Evolutionary conservation across 768 basidiomycete species (phyloP), one percentile per base, ranked within the genome.

Genomic region (Leccinum olivaceopallidum): DNA sequence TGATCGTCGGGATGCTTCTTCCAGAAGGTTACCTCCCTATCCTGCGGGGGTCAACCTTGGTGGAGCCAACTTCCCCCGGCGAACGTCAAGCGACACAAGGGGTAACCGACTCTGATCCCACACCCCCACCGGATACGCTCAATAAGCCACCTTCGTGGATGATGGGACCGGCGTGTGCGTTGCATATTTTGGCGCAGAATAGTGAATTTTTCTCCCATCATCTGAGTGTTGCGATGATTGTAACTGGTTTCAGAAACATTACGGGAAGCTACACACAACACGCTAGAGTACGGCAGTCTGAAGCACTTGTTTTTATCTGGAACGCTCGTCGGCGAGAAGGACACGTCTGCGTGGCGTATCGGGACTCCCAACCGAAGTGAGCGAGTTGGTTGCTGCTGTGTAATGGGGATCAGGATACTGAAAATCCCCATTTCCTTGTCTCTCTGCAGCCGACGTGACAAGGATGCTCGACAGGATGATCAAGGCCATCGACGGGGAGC

Each of bases 331-430:
- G 28, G 28, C 18, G 63, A 62, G 2, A 13, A n/a, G 9, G 60
- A 71, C 10, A 69, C 67, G 10, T 47, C 60, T 6, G 18, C 57
- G 3, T 70, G 61, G 67, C 54, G 36, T 6, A 30, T 70, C 34
- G 13, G 18, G 24, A 70, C 64, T 2, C 69, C 69, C 44, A 68
- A 63, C 8, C 56, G 61, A 56, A 18, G 69, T 70, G 6, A 26
- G 59, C 4, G 5, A 1, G 10, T 42, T n/a, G 39, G 42, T 44
- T 44, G 42, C n/a, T 24, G 47, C 24, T 16, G 30, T 47, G 28
- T 12, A 24, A 2, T 5, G 4, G 5, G 10, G 22, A n/a, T n/a
- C 14, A 28, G 18, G 13, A 49, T 24, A 24, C 48, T 49, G 28
- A 52, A 18, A 20, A 14, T 30, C 8, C 42, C 18, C 50, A 3